These are phyloP conservation scores for Marasmius oreades DNA, from an alignment of 1,284 basidiomycete genomes.

Conservation along the genomic window DNA sequence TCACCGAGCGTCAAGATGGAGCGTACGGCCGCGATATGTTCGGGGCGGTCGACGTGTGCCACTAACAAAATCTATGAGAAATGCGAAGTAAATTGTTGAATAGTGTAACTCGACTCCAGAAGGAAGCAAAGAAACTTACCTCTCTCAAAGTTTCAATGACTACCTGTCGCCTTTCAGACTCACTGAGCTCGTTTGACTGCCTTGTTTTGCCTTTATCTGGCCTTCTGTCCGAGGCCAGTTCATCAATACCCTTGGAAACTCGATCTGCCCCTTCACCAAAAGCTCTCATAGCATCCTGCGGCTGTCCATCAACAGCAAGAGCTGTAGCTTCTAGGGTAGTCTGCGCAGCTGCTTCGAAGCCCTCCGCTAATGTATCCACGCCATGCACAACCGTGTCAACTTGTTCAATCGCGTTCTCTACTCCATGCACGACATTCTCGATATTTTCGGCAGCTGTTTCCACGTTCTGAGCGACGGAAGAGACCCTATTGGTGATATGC, in stretches of 20 bases:
- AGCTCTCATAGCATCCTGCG: background rate
- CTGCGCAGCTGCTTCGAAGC: background rate
- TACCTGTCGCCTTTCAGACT: background rate
- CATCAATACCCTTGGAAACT: background rate
- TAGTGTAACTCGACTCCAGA: background rate
- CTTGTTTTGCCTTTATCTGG: background rate
- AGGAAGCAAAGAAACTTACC: background rate
- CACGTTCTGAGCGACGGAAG: background rate
- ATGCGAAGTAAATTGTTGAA: background rate
- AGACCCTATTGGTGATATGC: background rate
- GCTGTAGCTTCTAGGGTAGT: background rate
- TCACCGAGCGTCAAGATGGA: background rate
- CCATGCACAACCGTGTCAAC: background rate
- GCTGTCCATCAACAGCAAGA: background rate
- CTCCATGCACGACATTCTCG: background rate
- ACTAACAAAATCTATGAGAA: background rate
- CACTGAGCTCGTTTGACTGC: background rate
- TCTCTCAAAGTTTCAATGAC: background rate
- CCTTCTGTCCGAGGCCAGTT: background rate
- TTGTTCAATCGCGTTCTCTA: background rate
- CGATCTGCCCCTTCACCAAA: background rate
- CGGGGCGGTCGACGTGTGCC: background rate
- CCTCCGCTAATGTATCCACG: background rate
- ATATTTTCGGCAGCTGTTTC: background rate
- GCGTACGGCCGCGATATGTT: background rate